Evolutionary conservation across 2,329 filamentous ascomycete species (phyloP).

Genomic region (Colletotrichum spinosum): DNA sequence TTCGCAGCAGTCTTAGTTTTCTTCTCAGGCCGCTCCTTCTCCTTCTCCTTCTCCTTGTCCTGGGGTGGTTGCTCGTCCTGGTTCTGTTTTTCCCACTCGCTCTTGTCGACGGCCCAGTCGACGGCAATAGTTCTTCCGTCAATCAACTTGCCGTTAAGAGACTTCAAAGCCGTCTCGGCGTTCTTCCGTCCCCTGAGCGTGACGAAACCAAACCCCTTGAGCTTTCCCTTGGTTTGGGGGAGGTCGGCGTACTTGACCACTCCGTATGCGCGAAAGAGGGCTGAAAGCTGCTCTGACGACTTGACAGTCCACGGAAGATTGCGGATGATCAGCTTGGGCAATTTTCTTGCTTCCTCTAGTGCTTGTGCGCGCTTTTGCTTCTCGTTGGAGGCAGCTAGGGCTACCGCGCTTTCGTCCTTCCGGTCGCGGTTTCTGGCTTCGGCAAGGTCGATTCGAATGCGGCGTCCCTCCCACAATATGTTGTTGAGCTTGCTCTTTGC

Average conservation of each 20-base stretch:
- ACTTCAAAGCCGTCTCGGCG: conserved; percentile 87
- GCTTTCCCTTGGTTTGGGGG: conserved; percentile 79
- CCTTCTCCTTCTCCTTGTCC: conserved; percentile 43
- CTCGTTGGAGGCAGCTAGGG: conserved; percentile 51
- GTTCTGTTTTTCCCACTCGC: conserved; percentile 80
- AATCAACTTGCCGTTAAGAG: conserved; percentile 88
- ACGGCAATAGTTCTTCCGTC: conserved; percentile 91
- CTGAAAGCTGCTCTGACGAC: conserved; percentile 80
- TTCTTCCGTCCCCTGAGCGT: conserved; percentile 89
- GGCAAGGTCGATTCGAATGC: conserved; percentile 87
- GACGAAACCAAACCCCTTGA: conserved; percentile 93
- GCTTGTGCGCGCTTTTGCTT: conserved; percentile 70
- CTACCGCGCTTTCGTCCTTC: conserved; percentile 44
- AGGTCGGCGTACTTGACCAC: conserved; percentile 91
- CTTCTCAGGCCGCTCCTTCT: conserved; percentile 47
- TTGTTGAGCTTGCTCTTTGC: conserved; percentile 87
- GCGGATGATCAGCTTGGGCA: conserved; percentile 85
- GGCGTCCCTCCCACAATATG: conserved; percentile 80
- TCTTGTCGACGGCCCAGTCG: conserved; percentile 96
- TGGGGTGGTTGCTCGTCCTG: conserved; percentile 45
- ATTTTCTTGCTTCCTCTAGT: conserved; percentile 68
- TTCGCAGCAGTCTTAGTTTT: conserved; percentile 53
- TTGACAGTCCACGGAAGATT: conserved; percentile 98
- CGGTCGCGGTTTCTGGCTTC: conserved; percentile 81
- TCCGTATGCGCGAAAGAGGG: conserved; percentile 87